Base-by-base conservation (phyloP, 495 filamentous ascomycete genomes). In the Aspergillus bertholletiae region DNA sequence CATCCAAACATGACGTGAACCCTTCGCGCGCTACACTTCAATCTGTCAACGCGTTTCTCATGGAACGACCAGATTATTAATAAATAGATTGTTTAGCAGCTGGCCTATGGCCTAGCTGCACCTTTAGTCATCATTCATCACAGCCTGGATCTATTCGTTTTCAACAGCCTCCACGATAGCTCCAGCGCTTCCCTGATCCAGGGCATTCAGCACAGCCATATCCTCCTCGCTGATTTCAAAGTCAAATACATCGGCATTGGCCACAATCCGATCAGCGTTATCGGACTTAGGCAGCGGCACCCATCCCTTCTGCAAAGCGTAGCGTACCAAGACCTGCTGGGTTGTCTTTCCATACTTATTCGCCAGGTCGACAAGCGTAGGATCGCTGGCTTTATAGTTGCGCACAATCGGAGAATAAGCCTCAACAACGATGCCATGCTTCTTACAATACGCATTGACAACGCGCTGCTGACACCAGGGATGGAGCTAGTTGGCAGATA, bases 11-110 rank as follows among this genome's bases (percentile, higher is more conserved):
- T 20, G 85, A 86, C 56, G 85, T 85, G 15, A 95, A 94, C 64
- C 91, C 91, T 0, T 87, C 84, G 55, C 77, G 93, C 37, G 78
- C 86, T 26, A 96, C 90, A 1, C 70, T 97, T 46, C 89, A 96
- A 66, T 87, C 86, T 51, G 84, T 97, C 35, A 96, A 97, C 71
- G 86, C 87, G 35, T 96, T 90, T 58, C 73, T 97, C 43, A 94
- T 97, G 84, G 59, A 73, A 51, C 59, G 63, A 41, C 68, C 67
- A 35, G 65, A 74, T 65, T 73, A 67, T 62, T 73, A 60, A 73
- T 32, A 9, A 12, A 30, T 18, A 30, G 7, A 40, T 20, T 28
- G 22, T 34, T n/a, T 53, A 15, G 24, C 18, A 44, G 20, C 27
- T 37, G 20, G 13, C 17, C 17, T 11, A 23, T 35, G 23, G 7